Evolutionary conservation across 2,329 filamentous ascomycete genomes (phyloP), one percentile per base, ranked within the genome.

Genomic region (Fusarium austroafricanum): DNA sequence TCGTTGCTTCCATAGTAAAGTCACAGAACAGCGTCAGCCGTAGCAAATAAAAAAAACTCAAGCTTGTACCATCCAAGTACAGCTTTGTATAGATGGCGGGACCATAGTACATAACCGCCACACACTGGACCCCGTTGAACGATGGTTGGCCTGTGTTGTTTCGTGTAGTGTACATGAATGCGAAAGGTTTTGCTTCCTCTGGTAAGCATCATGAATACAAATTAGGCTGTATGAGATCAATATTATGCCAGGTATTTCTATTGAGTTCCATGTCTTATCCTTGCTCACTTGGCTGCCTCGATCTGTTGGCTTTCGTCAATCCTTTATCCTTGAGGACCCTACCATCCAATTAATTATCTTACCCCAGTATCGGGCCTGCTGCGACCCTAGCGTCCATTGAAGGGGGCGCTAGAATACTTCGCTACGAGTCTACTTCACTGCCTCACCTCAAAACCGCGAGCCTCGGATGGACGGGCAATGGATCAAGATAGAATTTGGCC

Each of bases 41-140:
- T 43, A 51, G 51, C 46, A 62, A 31, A 40, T 55, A 37, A 33
- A 66, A 44, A 44, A 26, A 26, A 2, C 26, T 26, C 9, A 8
- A 26, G 26, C 26, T 26, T 8, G 26, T 26, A 10, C 26, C 26
- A 26, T 26, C 26, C 26, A 26, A 26, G 26, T 26, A 9, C 26
- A 10, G 26, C 26, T 26, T 26, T 26, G 6, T 26, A 10, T 26
- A 26, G 26, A 26, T 10, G 26, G 26, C 26, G 7, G 26, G 26
- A 67, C 58, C 39, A 23, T 23, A 23, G 21, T 31, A 56, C 55
- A 65, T 55, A 64, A 67, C 68, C 66, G 60, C 70, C 70, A 73
- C 70, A 56, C 63, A 61, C 64, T 66, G 54, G 55, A 38, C 57
- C 71, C 58, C 63, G 68, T 73, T 72, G 60, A 50, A 45, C 46